phyloP scores from a whole-genome alignment of 1,284 basidiomycete genomes.

The Tranzscheliella williamsii region DNA sequence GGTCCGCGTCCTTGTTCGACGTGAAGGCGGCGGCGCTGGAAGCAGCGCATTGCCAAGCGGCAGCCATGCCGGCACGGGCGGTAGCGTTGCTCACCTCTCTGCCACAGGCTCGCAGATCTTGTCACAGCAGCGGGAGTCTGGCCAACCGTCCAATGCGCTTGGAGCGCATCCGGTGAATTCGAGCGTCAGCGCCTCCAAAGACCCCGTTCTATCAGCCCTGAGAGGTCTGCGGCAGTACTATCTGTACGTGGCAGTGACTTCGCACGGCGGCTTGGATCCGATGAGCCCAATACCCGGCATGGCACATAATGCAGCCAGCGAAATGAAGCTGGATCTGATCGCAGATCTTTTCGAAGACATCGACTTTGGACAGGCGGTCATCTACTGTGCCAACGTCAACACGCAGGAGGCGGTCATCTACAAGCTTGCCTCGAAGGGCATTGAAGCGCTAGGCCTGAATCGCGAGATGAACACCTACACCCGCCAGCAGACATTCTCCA shows the following conservation, averaged over 20 bases:
- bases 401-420: constrained; percentile 65
- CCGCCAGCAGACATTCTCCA: constrained; percentile 76
- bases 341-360: constrained; percentile 90
- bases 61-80: constrained; percentile 1
- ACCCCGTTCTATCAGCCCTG: constrained; percentile 38
- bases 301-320: constrained; percentile 76
- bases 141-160: constrained; percentile 63
- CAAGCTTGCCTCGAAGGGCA: constrained; percentile 79
- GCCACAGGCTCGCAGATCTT: constrained; percentile 8
- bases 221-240: constrained; percentile 54
- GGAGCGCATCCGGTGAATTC: constrained; percentile 43
- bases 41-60: constrained; percentile 6
- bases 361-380: constrained; percentile 63
- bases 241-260: constrained; percentile 56
- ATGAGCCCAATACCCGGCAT: constrained; percentile 83
- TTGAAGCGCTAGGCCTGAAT: constrained; percentile 76
- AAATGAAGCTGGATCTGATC: constrained; percentile 96
- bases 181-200: constrained; percentile 29
- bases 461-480: constrained; percentile 82
- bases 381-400: constrained; percentile 55
- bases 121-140: constrained; percentile 67
- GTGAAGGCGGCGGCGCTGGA: constrained; percentile 70
- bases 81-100: constrained; percentile 2
- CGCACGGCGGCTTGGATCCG: constrained; percentile 73
- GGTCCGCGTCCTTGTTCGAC: constrained; percentile 88